Conservation (phyloP, 352 stramenopile genomes). For the Phytophthora uliginosa region DNA sequence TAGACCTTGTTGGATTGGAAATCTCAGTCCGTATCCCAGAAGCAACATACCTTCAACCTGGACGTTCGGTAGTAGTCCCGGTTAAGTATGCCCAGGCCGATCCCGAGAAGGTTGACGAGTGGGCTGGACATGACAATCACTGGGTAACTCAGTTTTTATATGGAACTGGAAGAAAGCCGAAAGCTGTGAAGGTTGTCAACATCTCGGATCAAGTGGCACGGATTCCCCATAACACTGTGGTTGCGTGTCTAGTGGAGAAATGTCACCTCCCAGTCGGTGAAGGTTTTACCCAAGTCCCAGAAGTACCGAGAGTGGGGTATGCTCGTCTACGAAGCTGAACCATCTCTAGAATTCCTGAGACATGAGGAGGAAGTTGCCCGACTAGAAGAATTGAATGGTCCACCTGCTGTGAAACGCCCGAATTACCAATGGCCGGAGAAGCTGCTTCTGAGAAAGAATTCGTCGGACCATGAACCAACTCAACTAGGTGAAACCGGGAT, state of each 20-base stretch:
- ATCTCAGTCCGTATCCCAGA: background rate
- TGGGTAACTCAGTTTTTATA: background rate
- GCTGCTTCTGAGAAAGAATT: background rate
- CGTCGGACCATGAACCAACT: background rate
- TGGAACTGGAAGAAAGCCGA: background rate
- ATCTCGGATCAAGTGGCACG: background rate
- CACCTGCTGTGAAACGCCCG: background rate
- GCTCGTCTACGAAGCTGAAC: constrained; percentile 5
- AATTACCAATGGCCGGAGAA: background rate
- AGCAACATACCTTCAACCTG: background rate
- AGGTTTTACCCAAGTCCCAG: background rate
- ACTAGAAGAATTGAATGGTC: background rate
- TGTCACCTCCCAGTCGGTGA: background rate
- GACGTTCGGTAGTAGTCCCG: background rate
- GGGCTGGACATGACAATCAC: background rate
- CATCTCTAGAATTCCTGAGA: background rate
- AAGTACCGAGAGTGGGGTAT: constrained; percentile 8
- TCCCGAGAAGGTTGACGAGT: background rate
- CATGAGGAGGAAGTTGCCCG: background rate
- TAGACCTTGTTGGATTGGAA: background rate
- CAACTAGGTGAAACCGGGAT: background rate
- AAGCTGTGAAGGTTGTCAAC: constrained; percentile 4
- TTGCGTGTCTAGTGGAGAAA: constrained; percentile 5
- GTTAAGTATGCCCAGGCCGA: background rate
- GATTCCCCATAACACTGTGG: background rate